Evolutionary conservation across 2,329 filamentous ascomycete species (phyloP).

Genomic region (Triangularia setosa): DNA sequence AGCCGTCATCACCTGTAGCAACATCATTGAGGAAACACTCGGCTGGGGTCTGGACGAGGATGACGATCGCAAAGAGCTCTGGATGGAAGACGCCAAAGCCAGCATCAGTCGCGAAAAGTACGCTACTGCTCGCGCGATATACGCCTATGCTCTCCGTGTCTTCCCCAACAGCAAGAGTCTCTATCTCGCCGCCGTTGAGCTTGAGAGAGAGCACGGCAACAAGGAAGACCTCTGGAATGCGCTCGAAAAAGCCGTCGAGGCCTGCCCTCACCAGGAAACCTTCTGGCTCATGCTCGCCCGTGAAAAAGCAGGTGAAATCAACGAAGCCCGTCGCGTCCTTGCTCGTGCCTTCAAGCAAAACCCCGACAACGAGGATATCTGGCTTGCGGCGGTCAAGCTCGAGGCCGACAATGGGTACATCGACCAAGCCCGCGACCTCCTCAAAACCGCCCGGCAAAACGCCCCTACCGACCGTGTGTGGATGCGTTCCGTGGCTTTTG

Average conservation of each 20-base stretch:
- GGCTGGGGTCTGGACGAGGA: slow-evolving; percentile 93
- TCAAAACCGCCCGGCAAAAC: slow-evolving; percentile 78
- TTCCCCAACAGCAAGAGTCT: slow-evolving; percentile 85
- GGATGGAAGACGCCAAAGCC: slow-evolving; percentile 86
- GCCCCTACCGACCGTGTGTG: slow-evolving; percentile 94
- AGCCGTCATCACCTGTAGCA: slow-evolving; percentile 77
- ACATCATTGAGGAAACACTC: slow-evolving; percentile 88
- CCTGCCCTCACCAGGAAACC: slow-evolving; percentile 84
- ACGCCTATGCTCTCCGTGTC: slow-evolving; percentile 82
- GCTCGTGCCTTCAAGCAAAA: slow-evolving; percentile 91
- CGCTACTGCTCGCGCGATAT: slow-evolving; percentile 89
- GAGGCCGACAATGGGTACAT: slow-evolving; percentile 85
- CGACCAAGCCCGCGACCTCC: slow-evolving; percentile 75
- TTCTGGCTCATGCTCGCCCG: slow-evolving; percentile 95
- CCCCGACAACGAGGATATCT: slow-evolving; percentile 96
- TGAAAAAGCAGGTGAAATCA: slow-evolving; percentile 84
- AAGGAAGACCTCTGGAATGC: slow-evolving; percentile 80
- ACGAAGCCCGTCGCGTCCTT: slow-evolving; percentile 80
- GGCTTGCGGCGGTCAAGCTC: slow-evolving; percentile 92
- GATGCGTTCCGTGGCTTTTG: slow-evolving; percentile 93
- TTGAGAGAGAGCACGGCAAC: slow-evolving; percentile 85
- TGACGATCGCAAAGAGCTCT: slow-evolving; percentile 91
- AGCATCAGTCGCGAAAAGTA: slow-evolving; percentile 79
- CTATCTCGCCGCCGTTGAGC: slow-evolving; percentile 85
- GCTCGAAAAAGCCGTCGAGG: slow-evolving; percentile 89